Conservation (phyloP, 768 basidiomycete species). For the Russula olivacea region DNA sequence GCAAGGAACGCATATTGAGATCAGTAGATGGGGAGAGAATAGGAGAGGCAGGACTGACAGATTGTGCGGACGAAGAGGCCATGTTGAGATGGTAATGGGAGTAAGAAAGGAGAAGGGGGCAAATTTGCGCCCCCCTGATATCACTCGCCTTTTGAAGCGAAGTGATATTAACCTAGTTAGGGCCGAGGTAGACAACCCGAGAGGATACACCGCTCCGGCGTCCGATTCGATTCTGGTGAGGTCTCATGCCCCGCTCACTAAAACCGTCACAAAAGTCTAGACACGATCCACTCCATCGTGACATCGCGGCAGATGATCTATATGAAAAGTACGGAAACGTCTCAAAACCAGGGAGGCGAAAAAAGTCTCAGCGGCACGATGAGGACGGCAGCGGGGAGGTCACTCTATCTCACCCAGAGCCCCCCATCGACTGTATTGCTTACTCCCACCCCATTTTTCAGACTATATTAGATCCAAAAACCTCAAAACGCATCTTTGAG, state of each 20-base stretch:
- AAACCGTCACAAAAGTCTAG: constrained; percentile 52
- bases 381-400: constrained; percentile 43
- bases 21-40: neutral
- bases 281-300: constrained; percentile 84
- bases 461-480: constrained; percentile 73
- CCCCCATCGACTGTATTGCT: neutral
- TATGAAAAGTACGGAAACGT: constrained; percentile 73
- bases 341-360: constrained; percentile 69
- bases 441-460: constrained; percentile 30
- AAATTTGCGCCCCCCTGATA: neutral
- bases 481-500: constrained; percentile 83
- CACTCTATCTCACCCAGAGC: neutral
- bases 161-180: neutral
- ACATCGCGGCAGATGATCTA: constrained; percentile 74
- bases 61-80: constrained; percentile 12
- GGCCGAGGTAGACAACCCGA: neutral
- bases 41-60: constrained; percentile 1
- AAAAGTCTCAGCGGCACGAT: constrained; percentile 50
- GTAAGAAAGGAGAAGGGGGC: neutral
- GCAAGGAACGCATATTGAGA: neutral
- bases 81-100: constrained; percentile 7
- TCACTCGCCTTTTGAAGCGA: neutral
- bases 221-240: neutral
- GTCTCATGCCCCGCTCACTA: constrained; percentile 56
- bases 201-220: neutral